These are phyloP conservation scores for Mollisia scopiformis DNA, from an alignment of 2,329 filamentous ascomycete species.

Conservation along the genomic window DNA sequence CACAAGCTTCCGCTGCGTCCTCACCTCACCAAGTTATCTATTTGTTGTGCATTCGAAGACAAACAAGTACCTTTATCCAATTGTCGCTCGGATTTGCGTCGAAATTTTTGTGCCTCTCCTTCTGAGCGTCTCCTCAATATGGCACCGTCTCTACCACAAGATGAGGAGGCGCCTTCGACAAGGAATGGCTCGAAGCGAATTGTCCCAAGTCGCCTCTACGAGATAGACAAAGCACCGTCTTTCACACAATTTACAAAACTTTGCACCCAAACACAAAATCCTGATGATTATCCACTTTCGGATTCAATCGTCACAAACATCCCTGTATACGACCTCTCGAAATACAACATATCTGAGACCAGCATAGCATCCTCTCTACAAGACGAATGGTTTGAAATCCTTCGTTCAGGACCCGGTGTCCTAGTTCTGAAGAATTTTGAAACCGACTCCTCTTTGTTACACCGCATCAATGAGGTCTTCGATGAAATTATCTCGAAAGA, in stretches of 20 bases:
- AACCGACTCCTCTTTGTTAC: neutral
- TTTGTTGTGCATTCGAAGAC: too few relatives aligned
- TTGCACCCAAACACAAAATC: neutral
- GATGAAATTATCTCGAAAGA: conserved; percentile 49
- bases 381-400: conserved; percentile 62
- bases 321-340: conserved; percentile 56
- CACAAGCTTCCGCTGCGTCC: too few relatives aligned
- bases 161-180: neutral
- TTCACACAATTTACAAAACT: neutral
- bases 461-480: neutral
- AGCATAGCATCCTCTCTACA: conserved; percentile 42
- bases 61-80: too few relatives aligned
- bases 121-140: neutral
- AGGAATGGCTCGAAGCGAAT: neutral
- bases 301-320: conserved; percentile 30
- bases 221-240: neutral
- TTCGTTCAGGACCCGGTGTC: conserved; percentile 60
- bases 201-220: neutral
- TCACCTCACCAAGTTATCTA: too few relatives aligned
- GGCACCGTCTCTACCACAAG: neutral
- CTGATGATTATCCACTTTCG: neutral
- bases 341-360: conserved; percentile 21
- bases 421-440: conserved; percentile 52
- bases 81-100: too few relatives aligned
- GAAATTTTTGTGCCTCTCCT: too few relatives aligned